Evolutionary conservation across 176 grass and related monocot species (phyloP).

Genomic region (Cymbopogon citratus): DNA sequence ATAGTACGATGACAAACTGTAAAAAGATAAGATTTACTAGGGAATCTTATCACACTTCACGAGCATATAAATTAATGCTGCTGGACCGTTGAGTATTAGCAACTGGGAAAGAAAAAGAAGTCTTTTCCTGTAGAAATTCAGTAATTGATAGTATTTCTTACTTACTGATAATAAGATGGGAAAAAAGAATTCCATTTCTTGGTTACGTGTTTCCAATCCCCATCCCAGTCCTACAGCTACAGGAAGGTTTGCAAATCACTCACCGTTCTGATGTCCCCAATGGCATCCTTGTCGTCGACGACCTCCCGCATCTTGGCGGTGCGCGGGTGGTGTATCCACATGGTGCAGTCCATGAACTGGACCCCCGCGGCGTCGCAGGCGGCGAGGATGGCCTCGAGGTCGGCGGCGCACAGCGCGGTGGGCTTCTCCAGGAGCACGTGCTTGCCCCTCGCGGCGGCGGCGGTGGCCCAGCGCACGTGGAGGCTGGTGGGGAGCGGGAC

Average conservation of each 20-base stretch:
- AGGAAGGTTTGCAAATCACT: not conserved
- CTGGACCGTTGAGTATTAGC: not conserved
- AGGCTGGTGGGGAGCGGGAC: slow-evolving; percentile 76
- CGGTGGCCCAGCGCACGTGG: slow-evolving; percentile 58
- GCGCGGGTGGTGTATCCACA: slow-evolving; percentile 90
- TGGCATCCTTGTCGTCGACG: slow-evolving; percentile 35
- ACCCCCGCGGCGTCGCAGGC: slow-evolving; percentile 49
- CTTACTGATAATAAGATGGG: not conserved
- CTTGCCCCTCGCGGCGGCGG: slow-evolving; percentile 53
- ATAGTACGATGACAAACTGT: too few relatives aligned
- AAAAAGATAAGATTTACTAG: too few relatives aligned
- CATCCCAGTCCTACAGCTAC: too few relatives aligned
- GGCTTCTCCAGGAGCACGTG: slow-evolving; percentile 90
- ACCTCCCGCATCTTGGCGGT: slow-evolving; percentile 66
- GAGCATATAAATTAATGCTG: too few relatives aligned
- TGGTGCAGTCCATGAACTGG: slow-evolving; percentile 82
- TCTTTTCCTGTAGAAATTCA: too few relatives aligned
- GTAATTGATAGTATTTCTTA: not conserved
- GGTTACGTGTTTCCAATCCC: not conserved
- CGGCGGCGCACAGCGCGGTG: slow-evolving; percentile 58
- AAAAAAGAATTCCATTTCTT: not conserved
- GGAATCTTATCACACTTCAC: too few relatives aligned
- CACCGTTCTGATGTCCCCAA: slow-evolving; percentile 51
- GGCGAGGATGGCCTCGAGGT: slow-evolving; percentile 58
- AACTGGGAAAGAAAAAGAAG: not conserved